These are phyloP conservation scores for Taphrina wiesneri DNA, from an alignment of 1,139 yeast genomes.

Conservation along the genomic window DNA sequence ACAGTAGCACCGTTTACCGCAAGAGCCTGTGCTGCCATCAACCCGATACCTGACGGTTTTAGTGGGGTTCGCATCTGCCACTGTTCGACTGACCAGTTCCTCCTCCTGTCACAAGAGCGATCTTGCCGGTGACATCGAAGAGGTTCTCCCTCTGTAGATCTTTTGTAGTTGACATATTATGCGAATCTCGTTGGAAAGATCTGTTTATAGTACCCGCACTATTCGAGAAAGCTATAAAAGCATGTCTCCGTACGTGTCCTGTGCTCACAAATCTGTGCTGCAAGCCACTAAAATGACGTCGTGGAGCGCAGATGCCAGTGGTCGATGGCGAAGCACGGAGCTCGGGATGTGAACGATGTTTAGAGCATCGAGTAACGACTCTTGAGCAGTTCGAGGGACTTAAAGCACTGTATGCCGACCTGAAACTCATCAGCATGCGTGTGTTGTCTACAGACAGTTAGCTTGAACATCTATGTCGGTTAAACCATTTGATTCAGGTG, in stretches of 20 bases:
- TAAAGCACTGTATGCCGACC: background rate
- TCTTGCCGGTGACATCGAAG: constrained; percentile 39
- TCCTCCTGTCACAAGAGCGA: constrained; percentile 40
- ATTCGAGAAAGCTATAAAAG: background rate
- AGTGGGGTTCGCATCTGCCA: background rate
- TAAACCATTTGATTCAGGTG: background rate
- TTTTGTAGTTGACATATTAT: constrained; percentile 2
- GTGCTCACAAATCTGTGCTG: background rate
- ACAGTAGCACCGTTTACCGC: constrained; percentile 51
- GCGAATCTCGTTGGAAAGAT: background rate
- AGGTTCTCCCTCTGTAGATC: constrained; percentile 33
- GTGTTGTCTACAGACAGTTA: background rate
- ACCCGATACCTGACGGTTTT: background rate
- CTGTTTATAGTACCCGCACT: background rate
- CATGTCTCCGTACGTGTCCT: background rate
- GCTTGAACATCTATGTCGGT: no score
- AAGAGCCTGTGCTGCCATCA: constrained; percentile 38
- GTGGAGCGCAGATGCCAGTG: background rate
- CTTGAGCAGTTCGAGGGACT: background rate
- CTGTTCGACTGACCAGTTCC: constrained; percentile 23
- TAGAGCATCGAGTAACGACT: background rate
- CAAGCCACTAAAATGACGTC: constrained; percentile 10
- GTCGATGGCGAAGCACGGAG: background rate
- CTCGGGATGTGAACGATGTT: background rate
- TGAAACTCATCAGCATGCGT: background rate